Conservation (phyloP, 441 rosid genomes). For the Dalechampia spathulata region DNA sequence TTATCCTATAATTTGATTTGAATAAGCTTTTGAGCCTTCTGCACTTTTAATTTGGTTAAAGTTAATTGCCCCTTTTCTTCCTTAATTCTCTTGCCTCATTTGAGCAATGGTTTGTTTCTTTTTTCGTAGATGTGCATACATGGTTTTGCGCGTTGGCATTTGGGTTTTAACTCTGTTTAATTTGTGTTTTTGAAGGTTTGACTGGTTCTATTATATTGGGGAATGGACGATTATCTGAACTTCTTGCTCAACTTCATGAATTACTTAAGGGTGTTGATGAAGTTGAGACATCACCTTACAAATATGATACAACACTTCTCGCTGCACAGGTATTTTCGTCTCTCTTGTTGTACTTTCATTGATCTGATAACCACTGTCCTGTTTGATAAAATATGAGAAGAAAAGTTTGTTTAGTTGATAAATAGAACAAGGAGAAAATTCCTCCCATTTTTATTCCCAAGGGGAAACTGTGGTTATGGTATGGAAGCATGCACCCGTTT, state of each 20-base stretch:
- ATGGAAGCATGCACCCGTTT: too few relatives aligned
- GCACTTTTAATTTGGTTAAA: neutral
- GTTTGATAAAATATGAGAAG: neutral
- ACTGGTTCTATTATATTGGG: slow-evolving; percentile 72
- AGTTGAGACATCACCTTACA: slow-evolving; percentile 43
- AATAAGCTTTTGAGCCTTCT: neutral
- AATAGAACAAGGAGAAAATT: neutral
- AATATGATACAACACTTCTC: slow-evolving; percentile 49
- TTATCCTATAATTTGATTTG: neutral
- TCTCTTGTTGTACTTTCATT: neutral
- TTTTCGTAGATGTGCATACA: too few relatives aligned
- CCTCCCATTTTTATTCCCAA: neutral
- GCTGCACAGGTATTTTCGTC: slow-evolving; percentile 59
- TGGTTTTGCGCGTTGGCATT: slow-evolving; percentile 10
- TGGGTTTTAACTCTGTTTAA: neutral
- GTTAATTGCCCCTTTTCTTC: neutral
- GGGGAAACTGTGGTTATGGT: neutral
- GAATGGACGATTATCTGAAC: slow-evolving; percentile 68
- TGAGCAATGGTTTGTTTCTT: neutral
- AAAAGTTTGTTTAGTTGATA: neutral
- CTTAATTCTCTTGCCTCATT: neutral
- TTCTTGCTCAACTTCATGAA: slow-evolving; percentile 78
- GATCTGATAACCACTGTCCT: neutral
- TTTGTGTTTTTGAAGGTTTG: slow-evolving; percentile 38
- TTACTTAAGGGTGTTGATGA: slow-evolving; percentile 66